A percentile compares a stretch with the other conserved stretches of the same genome.
phyloP scores from a whole-genome alignment of 2,329 filamentous ascomycete genomes.

The Fusarium mangiferae region DNA sequence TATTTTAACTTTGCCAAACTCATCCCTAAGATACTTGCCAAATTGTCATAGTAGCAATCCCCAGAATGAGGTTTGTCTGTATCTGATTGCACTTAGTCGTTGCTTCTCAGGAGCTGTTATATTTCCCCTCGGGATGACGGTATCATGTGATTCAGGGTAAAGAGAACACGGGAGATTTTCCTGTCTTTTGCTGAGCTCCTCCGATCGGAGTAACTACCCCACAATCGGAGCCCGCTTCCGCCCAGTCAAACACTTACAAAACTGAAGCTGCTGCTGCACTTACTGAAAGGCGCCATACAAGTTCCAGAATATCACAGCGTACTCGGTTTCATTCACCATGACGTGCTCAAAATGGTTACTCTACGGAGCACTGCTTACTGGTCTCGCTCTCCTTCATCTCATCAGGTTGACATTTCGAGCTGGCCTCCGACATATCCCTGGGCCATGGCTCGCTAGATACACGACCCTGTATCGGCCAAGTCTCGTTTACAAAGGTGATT shows the following conservation, averaged over 20 bases:
- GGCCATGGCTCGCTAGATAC: neutral
- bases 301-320: accelerated
- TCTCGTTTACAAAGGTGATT: neutral
- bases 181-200: neutral
- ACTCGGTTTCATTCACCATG: neutral
- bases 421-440: neutral
- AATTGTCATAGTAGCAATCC: no score
- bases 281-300: accelerated
- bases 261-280: neutral
- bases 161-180: neutral
- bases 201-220: neutral
- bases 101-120: neutral
- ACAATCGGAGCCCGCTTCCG: neutral
- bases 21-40: no score
- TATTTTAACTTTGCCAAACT: no score
- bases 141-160: neutral
- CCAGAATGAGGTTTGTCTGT: no score
- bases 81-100: neutral
- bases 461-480: neutral
- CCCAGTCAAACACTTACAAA: neutral
- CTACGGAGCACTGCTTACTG: neutral
- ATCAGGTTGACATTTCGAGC: neutral
- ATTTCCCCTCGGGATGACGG: neutral
- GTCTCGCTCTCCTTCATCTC: neutral
- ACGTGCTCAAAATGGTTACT: neutral